These are phyloP conservation scores for Scheffersomyces stambukii DNA, from an alignment of 1,139 yeast species.

Conservation along the genomic window DNA sequence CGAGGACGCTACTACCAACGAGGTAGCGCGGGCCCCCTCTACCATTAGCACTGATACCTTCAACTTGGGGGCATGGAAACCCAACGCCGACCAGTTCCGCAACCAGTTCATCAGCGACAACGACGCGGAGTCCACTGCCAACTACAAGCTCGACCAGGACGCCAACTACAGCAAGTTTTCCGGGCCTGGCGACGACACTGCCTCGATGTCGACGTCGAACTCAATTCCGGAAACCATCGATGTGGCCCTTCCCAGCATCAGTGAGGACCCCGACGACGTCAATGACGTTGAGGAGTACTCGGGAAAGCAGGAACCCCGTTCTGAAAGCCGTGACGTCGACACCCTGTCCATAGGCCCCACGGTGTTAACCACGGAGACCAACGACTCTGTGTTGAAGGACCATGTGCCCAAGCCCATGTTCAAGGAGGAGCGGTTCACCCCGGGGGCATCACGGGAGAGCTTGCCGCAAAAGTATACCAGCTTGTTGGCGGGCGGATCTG, in stretches of 20 bases:
- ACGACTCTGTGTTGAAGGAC: slow-evolving; percentile 31
- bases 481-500: slow-evolving; percentile 15
- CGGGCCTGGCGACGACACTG: slow-evolving; percentile 9
- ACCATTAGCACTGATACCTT: slow-evolving; percentile 37
- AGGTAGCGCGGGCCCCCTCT: slow-evolving; percentile 26
- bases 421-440: slow-evolving; percentile 29
- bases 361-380: slow-evolving; percentile 8
- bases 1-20: neutral
- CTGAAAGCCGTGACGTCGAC: slow-evolving; percentile 4
- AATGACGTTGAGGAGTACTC: slow-evolving; percentile 11
- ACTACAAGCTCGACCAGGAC: slow-evolving; percentile 26
- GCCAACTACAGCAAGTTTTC: slow-evolving; percentile 30
- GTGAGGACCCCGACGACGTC: slow-evolving; percentile 31
- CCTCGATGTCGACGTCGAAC: slow-evolving; percentile 6
- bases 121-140: slow-evolving; percentile 38
- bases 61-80: slow-evolving; percentile 52
- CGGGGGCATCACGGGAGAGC: slow-evolving; percentile 19
- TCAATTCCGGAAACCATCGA: slow-evolving; percentile 42
- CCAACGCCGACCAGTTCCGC: slow-evolving; percentile 46
- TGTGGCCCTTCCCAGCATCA: slow-evolving; percentile 34
- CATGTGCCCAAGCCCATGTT: slow-evolving; percentile 22
- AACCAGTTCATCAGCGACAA: slow-evolving; percentile 49
- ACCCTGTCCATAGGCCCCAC: slow-evolving; percentile 4
- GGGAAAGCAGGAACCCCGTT: slow-evolving; percentile 3
- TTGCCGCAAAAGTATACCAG: slow-evolving; percentile 17